Evolutionary conservation across 441 rosid genomes (phyloP), one percentile per base, ranked within the genome.

Genomic region (Daphne laureola): DNA sequence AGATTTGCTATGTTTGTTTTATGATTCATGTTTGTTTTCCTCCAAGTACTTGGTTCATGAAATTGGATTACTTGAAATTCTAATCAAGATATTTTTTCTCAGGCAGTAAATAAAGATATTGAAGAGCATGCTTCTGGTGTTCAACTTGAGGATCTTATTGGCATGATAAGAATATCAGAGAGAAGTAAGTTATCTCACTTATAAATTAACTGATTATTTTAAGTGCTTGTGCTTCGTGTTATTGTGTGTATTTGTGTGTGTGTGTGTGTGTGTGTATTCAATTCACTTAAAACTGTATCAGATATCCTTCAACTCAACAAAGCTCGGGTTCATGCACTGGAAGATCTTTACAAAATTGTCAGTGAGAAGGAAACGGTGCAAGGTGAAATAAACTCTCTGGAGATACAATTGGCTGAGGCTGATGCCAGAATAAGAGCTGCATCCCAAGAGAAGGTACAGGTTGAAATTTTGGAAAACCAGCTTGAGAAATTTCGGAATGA

Each of bases 281-380:
- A 54, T 44, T 17, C 7, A 58, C 16, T 44, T 42, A 4, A 51
- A 27, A 55, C 14, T 65, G 17, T 77, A 56, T 44, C 68, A 93
- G 98, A 87, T 75, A 74, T 89, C 72, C 78, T 81, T 71, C 84
- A 74, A 67, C 96, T 93, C 74, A 87, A 87, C 73, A 75, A 80
- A 81, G 96, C 92, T 61, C 81, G 95, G 42, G 73, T 76, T 62
- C 75, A 61, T 75, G 89, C 97, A 9, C 77, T 93, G 47, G 83
- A 83, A 16, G 90, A 89, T 51, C 92, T 87, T 47, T 73, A 69
- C 58, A 72, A 67, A 61, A 82, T 83, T 73, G 76, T 89, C 12
- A 51, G 63, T 46, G 98, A 93, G 74, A 89, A 89, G 66, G 86
- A 85, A 68, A 64, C 78, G 4, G 65, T 89, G 68, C 96, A 83